A percentile compares a stretch with the other conserved stretches of the same genome.
These are phyloP conservation scores for Eragrostis nindensis DNA, from an alignment of 176 grass and related monocot genomes.

Conservation along the genomic window DNA sequence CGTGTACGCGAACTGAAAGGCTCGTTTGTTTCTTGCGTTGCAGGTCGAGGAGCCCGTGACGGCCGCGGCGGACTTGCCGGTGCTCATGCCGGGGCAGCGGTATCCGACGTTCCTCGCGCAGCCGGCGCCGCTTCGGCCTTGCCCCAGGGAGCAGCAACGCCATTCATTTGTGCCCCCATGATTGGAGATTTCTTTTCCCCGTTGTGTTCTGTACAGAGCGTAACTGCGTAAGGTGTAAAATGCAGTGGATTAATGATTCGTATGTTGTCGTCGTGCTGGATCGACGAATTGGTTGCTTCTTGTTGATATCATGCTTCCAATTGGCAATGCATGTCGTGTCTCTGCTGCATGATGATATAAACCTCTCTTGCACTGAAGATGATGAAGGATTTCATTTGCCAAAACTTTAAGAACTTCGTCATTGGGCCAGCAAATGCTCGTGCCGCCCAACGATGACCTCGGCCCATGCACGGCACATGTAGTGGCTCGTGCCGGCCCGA, in stretches of 20 bases:
- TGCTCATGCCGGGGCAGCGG: constrained; percentile 92
- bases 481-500: no score
- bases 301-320: constrained; percentile 9
- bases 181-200: not conserved
- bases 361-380: no score
- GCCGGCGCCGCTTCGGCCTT: constrained; percentile 80
- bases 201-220: constrained; percentile 20
- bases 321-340: not conserved
- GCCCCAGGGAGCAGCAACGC: constrained; percentile 51
- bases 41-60: constrained; percentile 53
- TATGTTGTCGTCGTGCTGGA: not conserved
- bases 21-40: not conserved
- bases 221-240: not conserved
- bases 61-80: constrained; percentile 52
- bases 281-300: not conserved
- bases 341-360: no score
- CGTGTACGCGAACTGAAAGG: not conserved
- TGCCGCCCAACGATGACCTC: accelerated
- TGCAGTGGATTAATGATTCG: not conserved
- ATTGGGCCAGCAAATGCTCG: not conserved
- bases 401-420: no score
- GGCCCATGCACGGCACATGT: not conserved
- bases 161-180: constrained; percentile 34
- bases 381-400: no score
- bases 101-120: constrained; percentile 92